Evolutionary conservation across 2,329 filamentous ascomycete genomes (phyloP).

Genomic region (Salinomyces thailandicus): DNA sequence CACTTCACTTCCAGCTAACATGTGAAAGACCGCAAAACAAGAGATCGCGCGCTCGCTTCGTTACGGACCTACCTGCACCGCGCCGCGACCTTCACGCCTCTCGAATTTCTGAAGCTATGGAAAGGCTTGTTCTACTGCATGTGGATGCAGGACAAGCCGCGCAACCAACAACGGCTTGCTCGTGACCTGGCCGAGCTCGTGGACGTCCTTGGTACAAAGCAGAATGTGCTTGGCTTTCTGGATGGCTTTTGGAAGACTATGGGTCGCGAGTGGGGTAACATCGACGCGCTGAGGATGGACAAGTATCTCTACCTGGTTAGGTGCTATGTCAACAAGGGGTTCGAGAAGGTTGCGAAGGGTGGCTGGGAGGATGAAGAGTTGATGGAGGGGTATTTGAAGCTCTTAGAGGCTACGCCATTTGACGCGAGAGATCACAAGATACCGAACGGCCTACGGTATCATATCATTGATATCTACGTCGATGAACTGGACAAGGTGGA

Average conservation of each 20-base stretch:
- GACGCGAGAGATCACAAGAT: conserved; percentile 46
- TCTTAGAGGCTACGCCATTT: conserved; percentile 39
- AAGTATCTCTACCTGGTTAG: conserved; percentile 85
- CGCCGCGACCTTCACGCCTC: conserved; percentile 48
- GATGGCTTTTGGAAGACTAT: conserved; percentile 45
- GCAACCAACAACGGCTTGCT: conserved; percentile 77
- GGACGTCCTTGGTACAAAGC: conserved; percentile 42
- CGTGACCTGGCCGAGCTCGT: conserved; percentile 64
- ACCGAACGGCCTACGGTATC: conserved; percentile 74
- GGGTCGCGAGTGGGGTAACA: conserved; percentile 40
- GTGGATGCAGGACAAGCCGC: conserved; percentile 86
- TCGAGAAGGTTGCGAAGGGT: conserved; percentile 39
- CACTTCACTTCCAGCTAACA: conserved; percentile 50
- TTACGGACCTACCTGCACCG: conserved; percentile 64
- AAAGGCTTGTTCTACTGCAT: conserved; percentile 81
- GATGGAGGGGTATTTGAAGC: conserved; percentile 35
- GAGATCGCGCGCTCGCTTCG: conserved; percentile 50
- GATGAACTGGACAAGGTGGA: conserved; percentile 74
- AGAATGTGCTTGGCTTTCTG: conserved; percentile 33
- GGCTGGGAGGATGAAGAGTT: conserved; percentile 27
- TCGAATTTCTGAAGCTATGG: conserved; percentile 82
- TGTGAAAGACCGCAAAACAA: conserved; percentile 18
- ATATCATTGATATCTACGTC: conserved; percentile 81
- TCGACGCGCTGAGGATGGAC: conserved; percentile 55
- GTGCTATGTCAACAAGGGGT: conserved; percentile 62